phyloP scores from a whole-genome alignment of 371 early-diverging fungal genomes.

The Rhizopus stolonifer region DNA sequence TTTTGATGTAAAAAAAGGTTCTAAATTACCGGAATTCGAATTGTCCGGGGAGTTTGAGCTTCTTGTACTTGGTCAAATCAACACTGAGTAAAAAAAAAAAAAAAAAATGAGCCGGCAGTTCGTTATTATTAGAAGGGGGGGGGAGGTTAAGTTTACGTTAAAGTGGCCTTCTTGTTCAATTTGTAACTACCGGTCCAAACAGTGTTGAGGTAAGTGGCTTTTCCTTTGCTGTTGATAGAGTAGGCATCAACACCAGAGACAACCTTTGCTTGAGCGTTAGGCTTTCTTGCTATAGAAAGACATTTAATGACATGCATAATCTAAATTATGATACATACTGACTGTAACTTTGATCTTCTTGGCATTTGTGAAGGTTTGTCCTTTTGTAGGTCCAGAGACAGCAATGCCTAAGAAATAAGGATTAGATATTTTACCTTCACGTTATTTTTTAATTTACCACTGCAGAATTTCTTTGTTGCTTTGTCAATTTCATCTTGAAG shows the following conservation, averaged over 20 bases:
- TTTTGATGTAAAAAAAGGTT: not conserved
- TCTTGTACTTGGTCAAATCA: constrained; percentile 36
- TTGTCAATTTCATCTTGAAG: constrained; percentile 44
- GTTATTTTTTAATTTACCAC: constrained; percentile 22
- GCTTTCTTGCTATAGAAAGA: constrained; percentile 32
- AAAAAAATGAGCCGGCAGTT: not conserved
- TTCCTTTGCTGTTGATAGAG: constrained; percentile 34
- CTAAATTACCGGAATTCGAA: constrained; percentile 47
- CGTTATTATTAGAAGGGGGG: not conserved
- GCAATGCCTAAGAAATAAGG: constrained; percentile 21
- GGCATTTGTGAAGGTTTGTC: constrained; percentile 38
- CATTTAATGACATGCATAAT: not conserved
- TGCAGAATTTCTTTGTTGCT: constrained; percentile 50
- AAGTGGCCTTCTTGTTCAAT: constrained; percentile 40
- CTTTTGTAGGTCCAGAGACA: constrained; percentile 34
- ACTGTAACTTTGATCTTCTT: constrained; percentile 44
- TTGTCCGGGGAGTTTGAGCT: constrained; percentile 42
- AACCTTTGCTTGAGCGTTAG: constrained; percentile 42
- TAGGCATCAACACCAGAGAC: constrained; percentile 49
- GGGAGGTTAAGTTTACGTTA: constrained; percentile 45
- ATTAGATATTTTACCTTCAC: not conserved
- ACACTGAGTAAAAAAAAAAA: constrained; percentile 26
- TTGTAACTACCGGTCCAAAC: constrained; percentile 45
- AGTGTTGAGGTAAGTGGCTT: constrained; percentile 38
- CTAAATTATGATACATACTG: constrained; percentile 33